These are phyloP conservation scores for Talaromyces rugulosus DNA, from an alignment of 2,329 filamentous ascomycete genomes.

Conservation along the genomic window DNA sequence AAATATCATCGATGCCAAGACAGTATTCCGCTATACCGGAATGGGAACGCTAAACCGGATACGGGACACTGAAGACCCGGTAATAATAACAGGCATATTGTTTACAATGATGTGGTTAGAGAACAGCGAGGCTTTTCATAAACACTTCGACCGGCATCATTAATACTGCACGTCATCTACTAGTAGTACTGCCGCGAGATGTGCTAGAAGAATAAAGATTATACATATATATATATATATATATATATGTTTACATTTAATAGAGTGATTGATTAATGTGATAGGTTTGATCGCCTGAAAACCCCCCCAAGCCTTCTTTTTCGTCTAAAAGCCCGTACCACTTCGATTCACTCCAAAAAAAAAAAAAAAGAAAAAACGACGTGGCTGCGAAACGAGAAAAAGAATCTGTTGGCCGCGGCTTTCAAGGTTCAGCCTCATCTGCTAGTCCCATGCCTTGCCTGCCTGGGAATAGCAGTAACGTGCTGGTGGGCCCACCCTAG, in stretches of 20 bases:
- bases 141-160: background rate
- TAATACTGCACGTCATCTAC: background rate
- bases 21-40: background rate
- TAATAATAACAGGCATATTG: background rate
- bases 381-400: background rate
- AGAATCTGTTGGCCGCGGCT: background rate
- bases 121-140: background rate
- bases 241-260: too few species aligned
- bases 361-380: background rate
- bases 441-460: background rate
- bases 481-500: background rate
- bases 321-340: background rate
- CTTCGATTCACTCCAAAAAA: background rate
- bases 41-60: background rate
- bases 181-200: background rate
- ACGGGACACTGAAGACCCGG: background rate
- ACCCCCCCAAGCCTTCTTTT: background rate
- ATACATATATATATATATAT: background rate
- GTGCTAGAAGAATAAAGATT: background rate
- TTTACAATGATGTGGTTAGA: background rate
- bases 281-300: background rate
- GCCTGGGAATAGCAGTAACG: background rate
- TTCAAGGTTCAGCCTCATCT: background rate
- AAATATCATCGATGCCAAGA: background rate
- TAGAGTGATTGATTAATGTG: background rate